Evolutionary conservation across 306 rosid genomes (phyloP), one percentile per base, ranked within the genome.

Genomic region (Dalbergia cochinchinensis): DNA sequence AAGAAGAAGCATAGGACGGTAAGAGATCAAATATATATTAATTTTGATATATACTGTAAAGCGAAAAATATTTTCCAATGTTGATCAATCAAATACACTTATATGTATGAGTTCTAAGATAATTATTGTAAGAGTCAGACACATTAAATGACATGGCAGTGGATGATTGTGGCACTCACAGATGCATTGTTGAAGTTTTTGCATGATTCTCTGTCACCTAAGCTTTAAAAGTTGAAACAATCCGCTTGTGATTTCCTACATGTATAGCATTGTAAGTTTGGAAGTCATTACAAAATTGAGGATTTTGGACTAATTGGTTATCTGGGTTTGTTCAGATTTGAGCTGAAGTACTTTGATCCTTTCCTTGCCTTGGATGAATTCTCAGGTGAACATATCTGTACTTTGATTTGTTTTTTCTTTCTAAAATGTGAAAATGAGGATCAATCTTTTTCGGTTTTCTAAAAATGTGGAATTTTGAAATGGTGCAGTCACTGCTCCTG

Each of bases 1-100:
- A 73, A 86, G 99, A 80, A 91, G 99, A 83, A 95, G 99, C 92
- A 93, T 95, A 62, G 99, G 99, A 78, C 61, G 99, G 99, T 91
- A 83, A 64, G 69, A 41, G 12, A 20, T 14, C n/a, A 3, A 16
- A 37, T 2, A 20, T 2, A 20, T 20, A 42, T 66, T 37, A 37
- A 37, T 37, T 37, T 4, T 37, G 41, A 37, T 37, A 6, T 6
- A 35, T 3, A 3, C n/a, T 4, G 6, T 6, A 35, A 1, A 4
- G 2, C 6, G 6, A 4, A 35, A 35, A 35, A 3, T 35, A 35
- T 35, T 35, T 6, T 35, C 5, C 5, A 0, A 6, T 35, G 41
- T 35, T 35, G 41, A 35, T 35, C 5, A 35, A 35, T 3, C 41
- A 35, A 35, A 35, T 6, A 35, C 41, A 4, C 4, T 6, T 35